Conservation (phyloP, 2,329 filamentous ascomycete species). For the Colletotrichum sp. region DNA sequence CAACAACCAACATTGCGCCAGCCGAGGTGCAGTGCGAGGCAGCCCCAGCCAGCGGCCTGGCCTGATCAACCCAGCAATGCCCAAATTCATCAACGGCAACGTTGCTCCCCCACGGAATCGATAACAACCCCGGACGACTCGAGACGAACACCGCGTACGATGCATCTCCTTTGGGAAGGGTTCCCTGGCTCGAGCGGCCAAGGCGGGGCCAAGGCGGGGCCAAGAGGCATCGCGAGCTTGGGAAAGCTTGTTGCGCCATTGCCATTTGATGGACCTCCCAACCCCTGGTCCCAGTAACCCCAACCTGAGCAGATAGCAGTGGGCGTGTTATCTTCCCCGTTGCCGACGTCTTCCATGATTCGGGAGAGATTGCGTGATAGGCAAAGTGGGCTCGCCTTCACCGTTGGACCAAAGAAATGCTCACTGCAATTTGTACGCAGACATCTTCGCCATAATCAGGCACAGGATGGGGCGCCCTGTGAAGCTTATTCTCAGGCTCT, state of each 20-base stretch:
- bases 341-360: not conserved
- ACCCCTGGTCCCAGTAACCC: not conserved
- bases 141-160: not conserved
- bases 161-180: not conserved
- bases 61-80: not conserved
- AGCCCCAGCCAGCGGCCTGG: not conserved
- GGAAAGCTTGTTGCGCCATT: constrained; percentile 19
- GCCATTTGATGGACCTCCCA: not conserved
- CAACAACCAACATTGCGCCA: not conserved
- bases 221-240: constrained; percentile 14
- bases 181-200: not conserved
- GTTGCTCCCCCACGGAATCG: not conserved
- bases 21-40: not conserved
- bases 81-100: not conserved
- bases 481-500: not conserved
- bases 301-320: not conserved
- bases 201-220: constrained; percentile 13
- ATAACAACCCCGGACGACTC: not conserved
- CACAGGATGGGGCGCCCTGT: not conserved
- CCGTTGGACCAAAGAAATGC: not conserved
- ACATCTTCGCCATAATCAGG: not conserved
- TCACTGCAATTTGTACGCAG: not conserved
- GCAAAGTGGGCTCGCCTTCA: not conserved
- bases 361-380: not conserved
- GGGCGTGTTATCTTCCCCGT: not conserved